phyloP scores from a whole-genome alignment of 169 alveolate species.

The Ichthyophthirius multifiliis region DNA sequence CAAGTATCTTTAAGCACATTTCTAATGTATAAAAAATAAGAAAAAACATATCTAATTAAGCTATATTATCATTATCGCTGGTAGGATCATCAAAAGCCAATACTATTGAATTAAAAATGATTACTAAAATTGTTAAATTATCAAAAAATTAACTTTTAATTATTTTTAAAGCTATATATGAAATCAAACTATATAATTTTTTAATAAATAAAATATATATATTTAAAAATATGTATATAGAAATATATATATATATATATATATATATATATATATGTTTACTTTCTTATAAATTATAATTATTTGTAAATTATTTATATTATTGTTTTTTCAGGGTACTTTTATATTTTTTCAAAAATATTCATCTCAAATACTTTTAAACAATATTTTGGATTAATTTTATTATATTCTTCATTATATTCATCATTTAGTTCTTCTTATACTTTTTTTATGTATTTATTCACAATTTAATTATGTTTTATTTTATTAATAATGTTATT shows the following conservation, averaged over 20 bases:
- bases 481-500: too few species aligned
- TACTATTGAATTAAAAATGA: conserved; percentile 59
- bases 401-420: too few species aligned
- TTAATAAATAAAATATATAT: not conserved
- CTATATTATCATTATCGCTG: conserved; percentile 2
- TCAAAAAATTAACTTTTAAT: conserved; percentile 53
- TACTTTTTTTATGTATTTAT: too few species aligned
- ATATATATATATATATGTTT: not conserved
- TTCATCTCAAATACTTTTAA: conserved; percentile 11
- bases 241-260: not conserved
- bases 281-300: not conserved
- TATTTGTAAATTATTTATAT: not conserved
- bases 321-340: not conserved
- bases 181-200: not conserved
- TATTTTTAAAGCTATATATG: not conserved
- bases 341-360: not conserved
- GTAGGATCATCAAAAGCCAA: conserved; percentile 68
- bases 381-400: too few species aligned
- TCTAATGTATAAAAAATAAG: conserved; percentile 62
- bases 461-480: too few species aligned
- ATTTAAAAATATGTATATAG: not conserved
- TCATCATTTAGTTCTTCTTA: too few species aligned
- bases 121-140: conserved; percentile 48
- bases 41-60: conserved; percentile 47
- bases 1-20: conserved; percentile 58